Base-by-base conservation (phyloP, 208 protist species). In the Vickermania ingenoplastis region DNA sequence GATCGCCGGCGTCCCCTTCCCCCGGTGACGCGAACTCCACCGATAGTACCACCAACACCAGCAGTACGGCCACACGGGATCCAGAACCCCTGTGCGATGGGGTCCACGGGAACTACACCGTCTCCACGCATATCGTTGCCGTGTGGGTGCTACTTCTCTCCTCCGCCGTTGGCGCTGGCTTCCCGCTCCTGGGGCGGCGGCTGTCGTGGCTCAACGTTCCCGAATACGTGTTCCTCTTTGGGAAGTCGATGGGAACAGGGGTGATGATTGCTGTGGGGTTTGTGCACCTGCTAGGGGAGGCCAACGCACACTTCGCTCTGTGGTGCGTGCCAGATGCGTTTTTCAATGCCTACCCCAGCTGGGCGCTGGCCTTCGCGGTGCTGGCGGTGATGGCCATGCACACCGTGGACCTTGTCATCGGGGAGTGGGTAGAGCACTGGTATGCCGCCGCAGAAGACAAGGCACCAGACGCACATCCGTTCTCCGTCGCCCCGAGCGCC, bases 111-210 rank as follows among this genome's bases (percentile, higher is more conserved):
- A 22, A 2, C 7, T 70, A 70, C 31, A 65, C 60, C 31, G 45
- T 63, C 29, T 14, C 56, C 24, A 27, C 66, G 45, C 69, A 74
- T 41, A 57, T 74, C 54, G 30, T 21, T n/a, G 63, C 63, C 14
- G 60, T 74, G 5, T 69, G 67, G 57, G 36, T 74, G 22, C 26
- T 74, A 23, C 53, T 74, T 0, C 25, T 29, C 1, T 49, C 69
- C 7, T 74, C 69, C 13, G 51, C 67, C 24, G 1, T 74, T 3
- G 69, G 69, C 7, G 63, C 63, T 11, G 14, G 53, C 29, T 56
- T 74, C 13, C 69, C 69, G 11, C 23, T 76, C 48, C 25, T 57
- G 31, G 69, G 69, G 13, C 65, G 67, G 53, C 63, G 63, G 36
- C 25, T 74, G 21, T 57, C 57, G 17, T 5, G 4, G 2, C 53